Percentiles rank a stretch among this genome's conserved stretches.
phyloP scores from a whole-genome alignment of 2,329 filamentous ascomycete genomes.

The Aspergillus sp. region DNA sequence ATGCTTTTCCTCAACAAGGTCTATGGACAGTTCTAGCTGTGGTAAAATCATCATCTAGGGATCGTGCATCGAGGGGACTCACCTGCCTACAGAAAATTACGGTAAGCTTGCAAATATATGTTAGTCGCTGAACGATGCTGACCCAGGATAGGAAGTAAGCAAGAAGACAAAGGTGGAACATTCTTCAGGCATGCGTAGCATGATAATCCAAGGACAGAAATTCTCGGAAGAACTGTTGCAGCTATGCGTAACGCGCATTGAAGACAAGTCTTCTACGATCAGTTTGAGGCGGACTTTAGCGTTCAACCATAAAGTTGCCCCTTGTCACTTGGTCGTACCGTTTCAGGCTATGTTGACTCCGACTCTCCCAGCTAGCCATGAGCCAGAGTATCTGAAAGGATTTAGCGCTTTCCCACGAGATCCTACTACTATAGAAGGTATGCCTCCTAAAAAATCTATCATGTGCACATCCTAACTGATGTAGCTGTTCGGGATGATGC shows the following conservation, averaged over 20 bases:
- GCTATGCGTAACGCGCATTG: constrained; percentile 71
- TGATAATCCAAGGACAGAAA: constrained; percentile 72
- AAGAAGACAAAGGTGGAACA: constrained; percentile 31
- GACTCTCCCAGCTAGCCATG: constrained; percentile 63
- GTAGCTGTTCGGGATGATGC: constrained; percentile 73
- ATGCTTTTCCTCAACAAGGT: constrained; percentile 79
- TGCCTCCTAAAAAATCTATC: constrained; percentile 2
- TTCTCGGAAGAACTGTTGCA: constrained; percentile 73
- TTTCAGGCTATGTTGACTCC: constrained; percentile 78
- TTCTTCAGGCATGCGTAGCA: constrained; percentile 54
- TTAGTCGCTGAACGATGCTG: constrained; percentile 5
- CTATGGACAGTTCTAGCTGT: constrained; percentile 87
- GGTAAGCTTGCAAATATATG: constrained; percentile 14
- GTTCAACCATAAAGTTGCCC: constrained; percentile 76
- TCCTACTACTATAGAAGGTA: constrained; percentile 65
- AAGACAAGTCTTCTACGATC: constrained; percentile 60
- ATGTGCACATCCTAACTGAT: constrained; percentile 10
- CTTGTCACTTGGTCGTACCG: constrained; percentile 79
- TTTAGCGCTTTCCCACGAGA: constrained; percentile 85
- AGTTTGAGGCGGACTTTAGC: constrained; percentile 69
- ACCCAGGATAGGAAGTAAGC: constrained; percentile 38
- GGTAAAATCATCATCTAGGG: constrained; percentile 67
- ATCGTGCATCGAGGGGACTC: constrained; percentile 53
- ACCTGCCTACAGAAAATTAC: constrained; percentile 35
- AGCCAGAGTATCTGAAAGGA: constrained; percentile 56